Evolutionary conservation across 2,329 filamentous ascomycete species (phyloP).

Genomic region (Penicillium digitatum): DNA sequence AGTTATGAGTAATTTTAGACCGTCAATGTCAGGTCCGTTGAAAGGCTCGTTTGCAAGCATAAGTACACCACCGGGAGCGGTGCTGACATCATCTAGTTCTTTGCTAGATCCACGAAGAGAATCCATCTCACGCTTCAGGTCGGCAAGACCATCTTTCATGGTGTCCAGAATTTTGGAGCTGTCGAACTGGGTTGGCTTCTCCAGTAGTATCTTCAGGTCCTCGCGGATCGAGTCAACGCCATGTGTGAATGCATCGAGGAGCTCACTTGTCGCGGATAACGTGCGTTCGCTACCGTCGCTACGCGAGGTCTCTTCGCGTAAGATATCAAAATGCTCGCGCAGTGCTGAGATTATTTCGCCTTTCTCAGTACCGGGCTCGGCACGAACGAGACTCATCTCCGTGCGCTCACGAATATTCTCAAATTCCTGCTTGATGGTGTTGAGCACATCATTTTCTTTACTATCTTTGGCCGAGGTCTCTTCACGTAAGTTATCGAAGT

Average conservation of each 20-base stretch:
- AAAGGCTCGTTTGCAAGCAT: constrained; percentile 52
- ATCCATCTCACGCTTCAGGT: constrained; percentile 73
- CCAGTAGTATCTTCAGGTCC: constrained; percentile 69
- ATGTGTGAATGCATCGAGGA: constrained; percentile 60
- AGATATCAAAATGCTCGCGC: constrained; percentile 44
- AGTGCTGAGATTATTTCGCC: constrained; percentile 70
- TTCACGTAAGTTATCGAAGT: constrained; percentile 43
- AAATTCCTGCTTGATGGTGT: constrained; percentile 57
- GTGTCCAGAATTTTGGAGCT: constrained; percentile 88
- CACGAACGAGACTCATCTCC: constrained; percentile 28
- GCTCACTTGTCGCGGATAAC: constrained; percentile 53
- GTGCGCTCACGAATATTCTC: constrained; percentile 54
- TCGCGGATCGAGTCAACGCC: constrained; percentile 71
- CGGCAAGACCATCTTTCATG: constrained; percentile 74
- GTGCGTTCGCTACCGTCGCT: constrained; percentile 54
- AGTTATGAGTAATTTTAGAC: constrained; percentile 76
- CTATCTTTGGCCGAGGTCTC: constrained; percentile 53
- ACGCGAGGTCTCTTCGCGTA: constrained; percentile 51
- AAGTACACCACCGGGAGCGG: constrained; percentile 53
- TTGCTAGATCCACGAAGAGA: constrained; percentile 59
- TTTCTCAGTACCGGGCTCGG: constrained; percentile 48
- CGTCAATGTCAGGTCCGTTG: constrained; percentile 64
- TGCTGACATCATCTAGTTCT: constrained; percentile 49
- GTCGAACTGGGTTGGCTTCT: constrained; percentile 77
- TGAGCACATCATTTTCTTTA: constrained; percentile 47